Evolutionary conservation across 139 green algal species (phyloP), one percentile per base, ranked within the genome.

Genomic region (Zygnema cylindricum): DNA sequence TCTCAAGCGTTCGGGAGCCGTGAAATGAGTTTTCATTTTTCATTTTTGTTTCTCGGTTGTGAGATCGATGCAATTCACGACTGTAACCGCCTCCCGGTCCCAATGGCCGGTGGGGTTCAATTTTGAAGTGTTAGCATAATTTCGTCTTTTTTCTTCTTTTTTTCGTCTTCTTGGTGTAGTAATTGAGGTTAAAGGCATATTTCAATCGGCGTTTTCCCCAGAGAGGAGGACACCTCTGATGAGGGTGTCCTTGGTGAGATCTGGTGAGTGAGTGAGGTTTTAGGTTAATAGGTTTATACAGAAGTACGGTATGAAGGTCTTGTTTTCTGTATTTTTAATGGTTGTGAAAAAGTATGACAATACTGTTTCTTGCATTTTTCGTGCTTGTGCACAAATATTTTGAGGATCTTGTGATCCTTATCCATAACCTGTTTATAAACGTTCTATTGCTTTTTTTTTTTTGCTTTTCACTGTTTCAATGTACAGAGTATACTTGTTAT

Each of bases 1-100:
- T 1, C 33, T 90, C 1, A 90, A 90, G 82, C 71, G 71, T 16
- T 79, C 71, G 49, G 49, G 7, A 63, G 49, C 7, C 49, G 49
- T 63, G 7, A 7, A 16, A 63, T 63, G 49, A 63, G 49, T 63
- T 63, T 7, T 25, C 16, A 25, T 16, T 63, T 63, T 63, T 63
- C 16, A 16, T 63, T 63, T 16, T 63, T 16, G 49, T 16, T 63
- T 16, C 49, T 7, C 49, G 49, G 49, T 63, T n/a, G n/a, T n/a
- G n/a, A n/a, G n/a, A n/a, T n/a, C n/a, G n/a, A n/a, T n/a, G n/a
- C n/a, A n/a, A n/a, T n/a, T n/a, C n/a, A n/a, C n/a, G n/a, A n/a
- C n/a, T n/a, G n/a, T n/a, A n/a, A n/a, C n/a, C n/a, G n/a, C n/a
- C n/a, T n/a, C n/a, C n/a, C n/a, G 49, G 49, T 16, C 49, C 16